These are phyloP conservation scores for Amanita phalloides DNA, from an alignment of 768 basidiomycete genomes.

Conservation along the genomic window DNA sequence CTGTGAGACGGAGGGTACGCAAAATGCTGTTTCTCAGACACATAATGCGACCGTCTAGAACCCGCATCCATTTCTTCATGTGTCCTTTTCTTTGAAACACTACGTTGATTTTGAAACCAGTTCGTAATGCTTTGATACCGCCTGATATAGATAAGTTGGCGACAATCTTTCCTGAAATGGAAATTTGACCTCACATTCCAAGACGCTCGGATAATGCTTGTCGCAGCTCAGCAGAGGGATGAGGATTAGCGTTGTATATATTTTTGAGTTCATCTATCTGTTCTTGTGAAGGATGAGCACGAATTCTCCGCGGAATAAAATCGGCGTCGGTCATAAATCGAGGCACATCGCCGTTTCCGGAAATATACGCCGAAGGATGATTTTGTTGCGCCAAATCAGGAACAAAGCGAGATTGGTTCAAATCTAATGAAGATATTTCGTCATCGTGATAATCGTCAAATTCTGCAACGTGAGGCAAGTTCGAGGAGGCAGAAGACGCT, in stretches of 20 bases:
- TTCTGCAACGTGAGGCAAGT: constrained; percentile 20
- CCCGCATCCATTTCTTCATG: constrained; percentile 38
- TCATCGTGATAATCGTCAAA: constrained; percentile 39
- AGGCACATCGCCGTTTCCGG: constrained; percentile 37
- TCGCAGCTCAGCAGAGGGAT: constrained; percentile 59
- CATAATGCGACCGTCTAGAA: constrained; percentile 21
- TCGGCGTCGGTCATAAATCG: constrained; percentile 41
- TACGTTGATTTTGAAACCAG: constrained; percentile 85
- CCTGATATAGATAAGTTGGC: constrained; percentile 31
- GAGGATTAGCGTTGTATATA: constrained; percentile 51
- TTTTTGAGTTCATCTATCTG: constrained; percentile 64
- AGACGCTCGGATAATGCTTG: constrained; percentile 56
- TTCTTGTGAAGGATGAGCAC: constrained; percentile 49
- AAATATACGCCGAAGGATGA: constrained; percentile 27
- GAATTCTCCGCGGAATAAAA: constrained; percentile 45
- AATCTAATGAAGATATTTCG: constrained; percentile 26
- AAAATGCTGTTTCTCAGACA: constrained; percentile 31
- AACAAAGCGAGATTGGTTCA: constrained; percentile 22
- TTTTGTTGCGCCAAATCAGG: constrained; percentile 22
- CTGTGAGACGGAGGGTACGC: constrained; percentile 38
- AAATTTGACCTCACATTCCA: constrained; percentile 56
- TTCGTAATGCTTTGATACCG: constrained; percentile 72
- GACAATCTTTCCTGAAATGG: constrained; percentile 11
- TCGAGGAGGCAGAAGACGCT: constrained; percentile 21
- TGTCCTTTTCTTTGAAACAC: constrained; percentile 59